These are phyloP conservation scores for Phylloboletellus chloephorus DNA, from an alignment of 1,284 basidiomycete species.

Conservation along the genomic window DNA sequence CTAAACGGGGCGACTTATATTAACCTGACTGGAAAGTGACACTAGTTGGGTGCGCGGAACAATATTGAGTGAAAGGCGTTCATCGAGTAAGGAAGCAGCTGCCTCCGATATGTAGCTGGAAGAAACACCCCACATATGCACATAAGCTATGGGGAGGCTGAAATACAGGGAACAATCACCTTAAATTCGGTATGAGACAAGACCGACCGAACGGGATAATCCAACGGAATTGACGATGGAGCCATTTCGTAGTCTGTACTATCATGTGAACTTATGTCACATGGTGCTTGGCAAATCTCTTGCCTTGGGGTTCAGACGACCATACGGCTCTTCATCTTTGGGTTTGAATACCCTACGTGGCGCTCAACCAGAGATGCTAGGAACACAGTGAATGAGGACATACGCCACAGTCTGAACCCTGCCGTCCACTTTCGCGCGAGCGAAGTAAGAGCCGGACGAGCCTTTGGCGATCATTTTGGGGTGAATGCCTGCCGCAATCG, in stretches of 20 bases:
- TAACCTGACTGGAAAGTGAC: slow-evolving; percentile 71
- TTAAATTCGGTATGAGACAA: slow-evolving; percentile 82
- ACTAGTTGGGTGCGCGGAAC: slow-evolving; percentile 86
- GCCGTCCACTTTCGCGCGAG: slow-evolving; percentile 66
- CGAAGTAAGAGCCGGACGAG: slow-evolving; percentile 84
- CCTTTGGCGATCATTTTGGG: slow-evolving; percentile 87
- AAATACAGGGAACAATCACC: slow-evolving; percentile 37
- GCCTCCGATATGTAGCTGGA: slow-evolving; percentile 67
- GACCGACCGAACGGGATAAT: slow-evolving; percentile 81
- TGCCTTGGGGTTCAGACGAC: slow-evolving; percentile 77
- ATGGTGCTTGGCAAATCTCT: neutral
- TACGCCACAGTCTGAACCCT: slow-evolving; percentile 74
- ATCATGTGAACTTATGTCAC: slow-evolving; percentile 6
- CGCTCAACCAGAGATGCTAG: slow-evolving; percentile 5
- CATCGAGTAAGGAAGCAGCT: slow-evolving; percentile 81
- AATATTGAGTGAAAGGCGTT: slow-evolving; percentile 68
- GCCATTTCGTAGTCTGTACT: slow-evolving; percentile 79
- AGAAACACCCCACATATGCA: slow-evolving; percentile 2
- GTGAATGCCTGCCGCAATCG: slow-evolving; percentile 72
- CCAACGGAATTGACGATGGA: slow-evolving; percentile 81
- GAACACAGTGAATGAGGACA: slow-evolving; percentile 27
- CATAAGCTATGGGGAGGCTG: slow-evolving; percentile 3
- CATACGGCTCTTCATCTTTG: slow-evolving; percentile 86
- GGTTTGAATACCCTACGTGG: slow-evolving; percentile 76
- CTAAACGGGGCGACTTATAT: slow-evolving; percentile 20